These are phyloP conservation scores for Wallacemonas sp. DNA, from an alignment of 208 protist species.

Conservation along the genomic window DNA sequence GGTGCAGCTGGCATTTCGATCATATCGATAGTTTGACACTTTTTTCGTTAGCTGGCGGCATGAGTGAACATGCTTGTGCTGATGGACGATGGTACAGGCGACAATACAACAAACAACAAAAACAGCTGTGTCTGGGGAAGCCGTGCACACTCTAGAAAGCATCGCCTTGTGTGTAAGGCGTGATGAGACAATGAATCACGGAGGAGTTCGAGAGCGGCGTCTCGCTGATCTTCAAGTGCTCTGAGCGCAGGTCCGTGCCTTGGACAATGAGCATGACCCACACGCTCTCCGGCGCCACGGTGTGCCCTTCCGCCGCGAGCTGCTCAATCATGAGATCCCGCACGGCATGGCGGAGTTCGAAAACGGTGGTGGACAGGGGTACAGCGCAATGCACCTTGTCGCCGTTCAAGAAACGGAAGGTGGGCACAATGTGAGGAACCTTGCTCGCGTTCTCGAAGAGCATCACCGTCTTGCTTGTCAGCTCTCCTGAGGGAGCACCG, in stretches of 20 bases:
- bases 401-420: conserved; percentile 15
- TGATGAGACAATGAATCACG: conserved; percentile 14
- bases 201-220: conserved; percentile 1
- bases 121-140: too few relatives aligned
- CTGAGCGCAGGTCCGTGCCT: not conserved
- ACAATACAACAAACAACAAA: too few relatives aligned
- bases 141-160: too few relatives aligned
- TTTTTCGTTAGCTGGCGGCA: too few relatives aligned
- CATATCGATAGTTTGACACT: too few relatives aligned
- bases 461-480: not conserved
- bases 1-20: too few relatives aligned
- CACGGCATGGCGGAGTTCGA: not conserved
- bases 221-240: not conserved
- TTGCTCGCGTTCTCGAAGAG: not conserved
- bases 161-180: conserved; percentile 9
- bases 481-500: not conserved
- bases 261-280: conserved; percentile 13
- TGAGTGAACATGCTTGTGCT: too few relatives aligned
- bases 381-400: not conserved
- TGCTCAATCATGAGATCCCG: not conserved
- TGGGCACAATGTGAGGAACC: not conserved
- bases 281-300: not conserved
- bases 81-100: too few relatives aligned
- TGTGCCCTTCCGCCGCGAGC: conserved; percentile 1
- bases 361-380: not conserved